phyloP scores from a whole-genome alignment of 1,139 yeast genomes.

The Arxiozyma telluris region DNA sequence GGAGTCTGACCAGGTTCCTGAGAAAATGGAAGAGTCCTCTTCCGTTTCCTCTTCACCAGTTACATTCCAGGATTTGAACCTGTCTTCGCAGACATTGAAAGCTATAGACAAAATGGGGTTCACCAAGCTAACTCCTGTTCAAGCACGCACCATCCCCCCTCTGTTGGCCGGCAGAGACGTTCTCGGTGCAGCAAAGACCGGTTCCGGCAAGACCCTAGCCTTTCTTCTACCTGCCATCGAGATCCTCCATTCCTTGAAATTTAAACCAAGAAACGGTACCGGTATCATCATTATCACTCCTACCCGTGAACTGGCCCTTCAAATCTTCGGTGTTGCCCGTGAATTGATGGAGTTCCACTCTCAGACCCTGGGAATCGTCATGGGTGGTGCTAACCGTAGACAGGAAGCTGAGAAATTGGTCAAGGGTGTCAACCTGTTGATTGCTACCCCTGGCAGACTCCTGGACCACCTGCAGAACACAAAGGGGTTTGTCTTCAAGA shows the following conservation, averaged over 20 bases:
- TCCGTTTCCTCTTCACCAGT: conserved; percentile 13
- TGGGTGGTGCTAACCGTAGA: conserved; percentile 97
- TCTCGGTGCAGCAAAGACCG: conserved; percentile 96
- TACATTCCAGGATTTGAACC: conserved; percentile 48
- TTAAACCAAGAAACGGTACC: conserved; percentile 88
- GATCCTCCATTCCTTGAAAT: conserved; percentile 74
- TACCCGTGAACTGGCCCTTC: conserved; percentile 87
- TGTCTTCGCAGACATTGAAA: conserved; percentile 70
- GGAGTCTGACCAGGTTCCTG: neutral
- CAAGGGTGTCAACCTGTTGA: conserved; percentile 86
- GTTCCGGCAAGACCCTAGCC: conserved; percentile 95
- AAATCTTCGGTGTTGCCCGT: conserved; percentile 93
- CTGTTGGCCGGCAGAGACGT: conserved; percentile 91
- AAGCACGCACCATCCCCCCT: conserved; percentile 91
- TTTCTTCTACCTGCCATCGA: conserved; percentile 93
- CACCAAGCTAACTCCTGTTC: conserved; percentile 83
- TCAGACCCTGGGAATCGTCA: conserved; percentile 92
- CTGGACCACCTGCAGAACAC: conserved; percentile 96
- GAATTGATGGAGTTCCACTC: conserved; percentile 81
- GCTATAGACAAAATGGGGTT: conserved; percentile 86
- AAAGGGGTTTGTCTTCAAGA: conserved; percentile 85
- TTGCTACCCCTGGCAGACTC: conserved; percentile 96
- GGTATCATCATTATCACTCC: conserved; percentile 85
- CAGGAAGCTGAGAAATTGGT: conserved; percentile 91
- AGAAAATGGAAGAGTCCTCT: neutral